Conservation (phyloP, 148 eudicot species). For the Beta vulgaris region DNA sequence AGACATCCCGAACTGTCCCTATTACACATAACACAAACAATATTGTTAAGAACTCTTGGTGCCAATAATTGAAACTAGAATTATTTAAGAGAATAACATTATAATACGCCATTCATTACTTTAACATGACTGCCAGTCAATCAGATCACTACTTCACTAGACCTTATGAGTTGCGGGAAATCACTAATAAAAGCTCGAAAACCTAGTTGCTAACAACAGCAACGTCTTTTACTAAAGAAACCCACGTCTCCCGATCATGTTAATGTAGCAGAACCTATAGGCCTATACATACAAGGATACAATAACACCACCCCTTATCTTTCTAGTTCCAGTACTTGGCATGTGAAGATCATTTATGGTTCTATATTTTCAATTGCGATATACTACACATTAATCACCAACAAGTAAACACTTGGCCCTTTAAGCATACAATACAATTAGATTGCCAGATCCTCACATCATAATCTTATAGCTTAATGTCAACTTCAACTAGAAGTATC, state of each 20-base stretch:
- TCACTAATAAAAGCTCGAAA: background rate
- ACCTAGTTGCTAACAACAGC: background rate
- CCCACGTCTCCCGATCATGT: background rate
- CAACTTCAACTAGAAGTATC: background rate
- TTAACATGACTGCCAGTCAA: background rate
- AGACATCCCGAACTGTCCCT: conserved; percentile 49
- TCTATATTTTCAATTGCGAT: too few species aligned
- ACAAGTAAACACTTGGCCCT: background rate
- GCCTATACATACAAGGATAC: background rate
- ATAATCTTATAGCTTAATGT: background rate
- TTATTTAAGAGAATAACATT: background rate
- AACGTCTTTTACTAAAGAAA: background rate
- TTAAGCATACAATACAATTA: background rate
- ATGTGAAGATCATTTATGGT: too few species aligned
- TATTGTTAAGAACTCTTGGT: background rate
- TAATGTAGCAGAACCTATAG: background rate
- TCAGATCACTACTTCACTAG: too few species aligned
- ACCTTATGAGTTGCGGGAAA: background rate
- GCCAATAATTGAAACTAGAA: background rate
- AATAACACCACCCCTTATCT: background rate
- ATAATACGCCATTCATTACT: background rate
- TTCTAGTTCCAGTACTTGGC: too few species aligned
- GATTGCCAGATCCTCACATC: background rate
- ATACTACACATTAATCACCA: background rate
- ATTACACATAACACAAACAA: conserved; percentile 8